Evolutionary conservation across 2,329 filamentous ascomycete species (phyloP), one percentile per base, ranked within the genome.

Genomic region (Penicillium sp.): DNA sequence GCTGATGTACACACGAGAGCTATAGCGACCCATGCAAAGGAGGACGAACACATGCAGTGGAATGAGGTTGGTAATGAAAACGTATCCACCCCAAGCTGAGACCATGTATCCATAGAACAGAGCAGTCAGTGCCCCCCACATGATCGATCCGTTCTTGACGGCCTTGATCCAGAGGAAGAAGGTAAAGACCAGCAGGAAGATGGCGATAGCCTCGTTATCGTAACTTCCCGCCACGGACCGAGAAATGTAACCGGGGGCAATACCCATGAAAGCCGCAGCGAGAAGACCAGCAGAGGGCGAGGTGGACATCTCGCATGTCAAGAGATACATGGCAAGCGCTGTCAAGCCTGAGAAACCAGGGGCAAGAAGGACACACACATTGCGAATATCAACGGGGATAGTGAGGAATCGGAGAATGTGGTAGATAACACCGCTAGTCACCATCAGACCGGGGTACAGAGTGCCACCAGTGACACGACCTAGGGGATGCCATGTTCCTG

Each of bases 41-140:
- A 98, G 79, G 40, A 95, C 89, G 61, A 98, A 90, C 6, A 88
- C 84, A 71, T 98, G 93, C 58, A 98, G 81, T 34, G 93, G 93
- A 50, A 98, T 83, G 72, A 98, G 76, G 69, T 95, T 96, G 52
- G 94, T 98, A 66, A 98, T 98, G 81, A 98, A 98, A 64, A 95
- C 93, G 71, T 98, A 98, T 66, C 93, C 93, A 79, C 93, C 93
- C 93, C 93, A 98, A 13, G 94, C 95, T 42, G 91, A 93, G 56
- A 98, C 93, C 93, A 98, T 98, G 82, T 98, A 98, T 65, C 93
- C 93, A 73, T 98, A 98, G 75, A 94, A 97, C 47, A 98, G 79
- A 38, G 93, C 93, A 61, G 90, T 93, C 54, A 96, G 77, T 34
- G 88, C 90, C 60, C 90, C 91, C 91, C 91, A 98, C 72, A 96